Percentiles rank a stretch among this genome's conserved stretches.
These are phyloP conservation scores for Cladophialophora exuberans DNA, from an alignment of 2,329 filamentous ascomycete genomes.

Conservation along the genomic window DNA sequence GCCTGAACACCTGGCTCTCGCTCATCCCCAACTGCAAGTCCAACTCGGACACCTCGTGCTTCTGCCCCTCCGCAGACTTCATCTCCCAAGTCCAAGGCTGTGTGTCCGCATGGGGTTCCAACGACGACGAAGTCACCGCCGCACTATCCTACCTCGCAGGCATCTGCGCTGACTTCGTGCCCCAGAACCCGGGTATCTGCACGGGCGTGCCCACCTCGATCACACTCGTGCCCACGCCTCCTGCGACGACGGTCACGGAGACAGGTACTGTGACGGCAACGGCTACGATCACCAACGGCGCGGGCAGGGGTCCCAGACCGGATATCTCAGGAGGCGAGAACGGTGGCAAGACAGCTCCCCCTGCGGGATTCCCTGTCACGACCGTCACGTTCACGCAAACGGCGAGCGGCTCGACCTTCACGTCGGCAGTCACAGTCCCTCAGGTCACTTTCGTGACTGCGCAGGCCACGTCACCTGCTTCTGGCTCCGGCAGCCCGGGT, in stretches of 20 bases:
- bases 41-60: conserved; percentile 83
- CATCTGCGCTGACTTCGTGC: conserved; percentile 78
- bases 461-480: conserved; percentile 30
- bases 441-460: conserved; percentile 47
- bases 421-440: conserved; percentile 48
- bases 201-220: conserved; percentile 70
- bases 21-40: conserved; percentile 70
- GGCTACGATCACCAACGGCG: conserved; percentile 34
- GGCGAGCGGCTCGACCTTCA: conserved; percentile 32
- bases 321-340: conserved; percentile 20
- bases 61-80: conserved; percentile 79
- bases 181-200: conserved; percentile 71
- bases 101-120: conserved; percentile 74
- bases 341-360: neutral
- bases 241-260: conserved; percentile 38
- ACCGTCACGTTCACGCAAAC: conserved; percentile 45
- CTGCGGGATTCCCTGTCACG: conserved; percentile 38
- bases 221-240: conserved; percentile 56
- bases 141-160: conserved; percentile 86
- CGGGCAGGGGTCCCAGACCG: conserved; percentile 24
- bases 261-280: conserved; percentile 37
- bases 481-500: conserved; percentile 14
- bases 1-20: conserved; percentile 88
- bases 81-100: conserved; percentile 80
- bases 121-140: conserved; percentile 66